Percentiles rank a stretch among this genome's conserved stretches.
phyloP scores from a whole-genome alignment of 164 flowering plant species.

The Aristolochia contorta region DNA sequence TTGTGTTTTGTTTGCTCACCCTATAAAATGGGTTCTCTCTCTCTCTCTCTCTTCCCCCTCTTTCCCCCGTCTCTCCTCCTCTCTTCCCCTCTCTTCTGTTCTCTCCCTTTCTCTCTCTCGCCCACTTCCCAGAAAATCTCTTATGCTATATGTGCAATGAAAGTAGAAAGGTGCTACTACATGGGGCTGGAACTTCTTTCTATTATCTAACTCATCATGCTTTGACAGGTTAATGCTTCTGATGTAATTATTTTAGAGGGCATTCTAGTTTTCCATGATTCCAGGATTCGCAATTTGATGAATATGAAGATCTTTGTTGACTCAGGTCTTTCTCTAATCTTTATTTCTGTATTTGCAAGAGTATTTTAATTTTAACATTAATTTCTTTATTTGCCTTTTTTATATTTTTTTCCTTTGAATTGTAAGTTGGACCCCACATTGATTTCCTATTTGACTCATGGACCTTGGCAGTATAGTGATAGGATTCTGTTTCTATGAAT shows the following conservation, averaged over 20 bases:
- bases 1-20: not conserved
- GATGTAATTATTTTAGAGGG: conserved; percentile 97
- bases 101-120: no score
- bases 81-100: no score
- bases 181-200: no score
- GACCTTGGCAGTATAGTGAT: not conserved
- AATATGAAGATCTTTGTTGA: conserved; percentile 96
- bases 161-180: no score
- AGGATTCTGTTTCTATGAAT: no score
- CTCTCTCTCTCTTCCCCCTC: no score
- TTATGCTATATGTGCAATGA: no score
- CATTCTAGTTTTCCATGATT: conserved; percentile 88
- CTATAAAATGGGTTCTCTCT: no score
- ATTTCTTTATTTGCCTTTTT: not conserved
- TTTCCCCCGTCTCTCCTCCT: no score
- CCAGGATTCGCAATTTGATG: conserved; percentile 76
- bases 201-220: not conserved
- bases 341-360: not conserved
- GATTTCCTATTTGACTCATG: not conserved
- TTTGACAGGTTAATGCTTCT: conserved; percentile 80
- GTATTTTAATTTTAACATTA: not conserved
- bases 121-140: no score
- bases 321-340: conserved; percentile 42
- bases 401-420: not conserved
- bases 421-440: no score